These are phyloP conservation scores for Perkinsus marinus DNA, from an alignment of 169 alveolate genomes.

Conservation along the genomic window DNA sequence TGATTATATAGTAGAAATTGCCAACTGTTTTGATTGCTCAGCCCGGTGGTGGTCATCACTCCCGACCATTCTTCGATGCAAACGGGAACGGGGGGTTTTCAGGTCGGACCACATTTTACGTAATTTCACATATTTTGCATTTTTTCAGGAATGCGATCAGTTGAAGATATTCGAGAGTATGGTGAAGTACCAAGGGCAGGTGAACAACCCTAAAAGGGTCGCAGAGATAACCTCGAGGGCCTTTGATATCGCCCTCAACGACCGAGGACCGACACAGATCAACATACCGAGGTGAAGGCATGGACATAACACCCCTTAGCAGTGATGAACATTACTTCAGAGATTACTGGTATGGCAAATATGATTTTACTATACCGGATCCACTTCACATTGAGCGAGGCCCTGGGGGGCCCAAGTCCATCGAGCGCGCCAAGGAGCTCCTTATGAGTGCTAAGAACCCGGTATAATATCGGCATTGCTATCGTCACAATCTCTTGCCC, in stretches of 20 bases:
- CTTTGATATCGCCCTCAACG: neutral
- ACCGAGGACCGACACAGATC: neutral
- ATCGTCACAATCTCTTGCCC: too few relatives aligned
- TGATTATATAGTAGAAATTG: neutral
- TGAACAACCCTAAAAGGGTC: neutral
- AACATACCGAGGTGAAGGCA: neutral
- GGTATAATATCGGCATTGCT: neutral
- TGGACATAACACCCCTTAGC: neutral
- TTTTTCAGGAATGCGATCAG: neutral
- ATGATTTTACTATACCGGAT: neutral
- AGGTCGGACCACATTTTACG: neutral
- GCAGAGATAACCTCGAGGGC: neutral
- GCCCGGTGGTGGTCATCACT: neutral
- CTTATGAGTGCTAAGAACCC: neutral
- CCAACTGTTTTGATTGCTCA: neutral
- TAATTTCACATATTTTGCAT: neutral
- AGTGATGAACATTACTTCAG: neutral
- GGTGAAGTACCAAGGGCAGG: neutral
- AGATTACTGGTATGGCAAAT: neutral
- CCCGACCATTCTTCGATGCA: neutral
- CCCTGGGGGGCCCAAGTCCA: neutral
- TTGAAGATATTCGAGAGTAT: neutral
- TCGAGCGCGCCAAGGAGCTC: neutral
- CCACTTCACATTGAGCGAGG: neutral
- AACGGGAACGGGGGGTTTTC: neutral